Conservation (phyloP, 2,329 filamentous ascomycete species). For the Xylariales sp. region DNA sequence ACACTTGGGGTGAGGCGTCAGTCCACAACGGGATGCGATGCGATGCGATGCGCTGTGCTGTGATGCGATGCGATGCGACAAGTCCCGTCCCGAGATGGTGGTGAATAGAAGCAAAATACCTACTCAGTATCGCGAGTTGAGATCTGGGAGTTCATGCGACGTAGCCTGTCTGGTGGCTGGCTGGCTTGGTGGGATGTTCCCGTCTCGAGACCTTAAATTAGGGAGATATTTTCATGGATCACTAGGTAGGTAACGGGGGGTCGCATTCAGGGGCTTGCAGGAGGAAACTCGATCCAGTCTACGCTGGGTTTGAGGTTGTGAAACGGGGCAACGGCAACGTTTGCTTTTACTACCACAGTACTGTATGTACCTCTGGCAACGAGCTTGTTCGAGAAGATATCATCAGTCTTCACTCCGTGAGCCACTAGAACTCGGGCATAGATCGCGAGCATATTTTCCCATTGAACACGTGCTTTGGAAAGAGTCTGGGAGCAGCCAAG, state of each 20-base stretch:
- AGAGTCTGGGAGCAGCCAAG: no score
- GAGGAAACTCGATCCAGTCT: neutral
- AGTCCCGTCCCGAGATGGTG: no score
- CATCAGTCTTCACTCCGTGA: no score
- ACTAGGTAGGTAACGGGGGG: conserved; percentile 7
- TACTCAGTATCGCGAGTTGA: neutral
- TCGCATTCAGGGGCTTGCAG: conserved; percentile 15
- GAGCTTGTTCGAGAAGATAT: no score
- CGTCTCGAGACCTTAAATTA: conserved; percentile 15
- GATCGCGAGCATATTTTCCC: no score
- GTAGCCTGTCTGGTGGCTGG: neutral
- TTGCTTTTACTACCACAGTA: neutral
- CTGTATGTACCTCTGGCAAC: no score
- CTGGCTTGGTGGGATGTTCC: conserved; percentile 13
- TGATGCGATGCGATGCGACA: no score
- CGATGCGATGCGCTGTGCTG: no score
- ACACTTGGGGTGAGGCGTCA: no score
- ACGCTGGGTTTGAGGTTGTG: neutral
- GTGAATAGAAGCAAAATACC: neutral
- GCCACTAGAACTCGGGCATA: no score
- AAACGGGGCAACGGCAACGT: neutral
- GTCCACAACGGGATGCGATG: no score
- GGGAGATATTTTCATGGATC: conserved; percentile 19
- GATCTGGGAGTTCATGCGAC: neutral
- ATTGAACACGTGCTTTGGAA: no score